phyloP scores from a whole-genome alignment of 148 eudicot genomes.

The Agrostemma githago region DNA sequence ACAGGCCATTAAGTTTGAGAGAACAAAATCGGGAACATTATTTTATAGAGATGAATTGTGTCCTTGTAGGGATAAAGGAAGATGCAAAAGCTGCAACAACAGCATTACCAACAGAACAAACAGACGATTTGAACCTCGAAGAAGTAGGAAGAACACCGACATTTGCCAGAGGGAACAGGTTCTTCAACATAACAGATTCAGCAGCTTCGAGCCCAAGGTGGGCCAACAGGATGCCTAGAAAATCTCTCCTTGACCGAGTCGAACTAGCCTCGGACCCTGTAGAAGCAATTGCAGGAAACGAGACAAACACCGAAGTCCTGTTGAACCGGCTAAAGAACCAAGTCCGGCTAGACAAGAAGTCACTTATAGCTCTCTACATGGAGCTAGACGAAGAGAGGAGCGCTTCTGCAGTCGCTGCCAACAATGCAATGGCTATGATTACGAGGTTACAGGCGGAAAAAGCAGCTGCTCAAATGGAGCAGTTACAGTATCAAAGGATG shows the following conservation, averaged over 20 bases:
- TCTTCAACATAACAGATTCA: constrained; percentile 61
- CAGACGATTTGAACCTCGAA: constrained; percentile 42
- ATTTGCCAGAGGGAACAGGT: constrained; percentile 45
- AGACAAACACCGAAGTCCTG: constrained; percentile 45
- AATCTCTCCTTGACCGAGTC: constrained; percentile 41
- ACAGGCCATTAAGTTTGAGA: too few species aligned
- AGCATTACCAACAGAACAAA: constrained; percentile 42
- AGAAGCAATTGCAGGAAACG: constrained; percentile 34
- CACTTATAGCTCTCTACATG: constrained; percentile 62
- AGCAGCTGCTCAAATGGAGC: constrained; percentile 94
- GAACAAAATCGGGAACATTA: neutral
- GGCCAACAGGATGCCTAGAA: constrained; percentile 44
- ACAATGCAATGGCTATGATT: constrained; percentile 99
- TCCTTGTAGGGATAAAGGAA: constrained; percentile 31
- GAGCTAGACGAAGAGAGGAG: constrained; percentile 93
- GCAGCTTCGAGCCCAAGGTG: constrained; percentile 62
- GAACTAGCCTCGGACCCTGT: constrained; percentile 48
- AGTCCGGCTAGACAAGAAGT: constrained; percentile 53
- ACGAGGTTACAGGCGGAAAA: constrained; percentile 90
- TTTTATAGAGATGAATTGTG: neutral
- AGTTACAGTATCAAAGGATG: constrained; percentile 94
- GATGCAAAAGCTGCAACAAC: constrained; percentile 35
- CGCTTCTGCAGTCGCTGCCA: constrained; percentile 95
- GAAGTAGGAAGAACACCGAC: constrained; percentile 47
- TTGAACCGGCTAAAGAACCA: constrained; percentile 54